Evolutionary conservation across 1,284 basidiomycete species (phyloP), one percentile per base, ranked within the genome.

Genomic region (Erythrobasidium hasegawianum): DNA sequence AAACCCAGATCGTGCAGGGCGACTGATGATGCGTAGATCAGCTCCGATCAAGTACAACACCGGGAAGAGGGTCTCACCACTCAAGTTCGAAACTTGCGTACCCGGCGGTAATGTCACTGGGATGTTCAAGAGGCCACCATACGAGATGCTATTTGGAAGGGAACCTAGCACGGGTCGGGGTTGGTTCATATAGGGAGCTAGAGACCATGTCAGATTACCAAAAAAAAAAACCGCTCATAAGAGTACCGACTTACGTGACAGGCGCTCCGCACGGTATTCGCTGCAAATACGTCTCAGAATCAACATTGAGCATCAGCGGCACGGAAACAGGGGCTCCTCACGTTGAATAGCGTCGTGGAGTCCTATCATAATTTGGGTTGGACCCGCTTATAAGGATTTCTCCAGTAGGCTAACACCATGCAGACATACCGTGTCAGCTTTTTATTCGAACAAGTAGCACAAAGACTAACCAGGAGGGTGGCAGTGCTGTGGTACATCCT

Each of bases 341-440:
- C 43, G 88, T 90, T 20, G 83, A 84, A 74, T 86, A 91, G 72
- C 79, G 79, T 45, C 82, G 72, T 69, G 84, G 86, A 69, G 85
- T 87, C 53, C 87, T 79, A 75, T 89, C 88, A 18, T 87, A 75
- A 75, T 91, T 91, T 18, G 89, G 89, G 75, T 90, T 91, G 66
- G 87, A 88, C 8, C 89, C 89, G 16, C 87, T 84, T 68, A 90
- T 83, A 84, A 89, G 84, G 61, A 90, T 77, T 56, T 82, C 81
- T 7, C 85, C 89, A 50, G 79, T 56, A 0, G 72, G 33, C 14
- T 33, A 33, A 33, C 5, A 33, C 33, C n/a, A n/a, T n/a, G n/a
- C n/a, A n/a, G n/a, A n/a, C n/a, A n/a, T n/a, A n/a, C n/a, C n/a
- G n/a, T n/a, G n/a, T n/a, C n/a, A n/a, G n/a, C n/a, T n/a, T n/a